Percentiles rank a stretch among this genome's conserved stretches.
These are phyloP conservation scores for Glebionis coronaria DNA, from an alignment of 129 eudicot species.

Conservation along the genomic window DNA sequence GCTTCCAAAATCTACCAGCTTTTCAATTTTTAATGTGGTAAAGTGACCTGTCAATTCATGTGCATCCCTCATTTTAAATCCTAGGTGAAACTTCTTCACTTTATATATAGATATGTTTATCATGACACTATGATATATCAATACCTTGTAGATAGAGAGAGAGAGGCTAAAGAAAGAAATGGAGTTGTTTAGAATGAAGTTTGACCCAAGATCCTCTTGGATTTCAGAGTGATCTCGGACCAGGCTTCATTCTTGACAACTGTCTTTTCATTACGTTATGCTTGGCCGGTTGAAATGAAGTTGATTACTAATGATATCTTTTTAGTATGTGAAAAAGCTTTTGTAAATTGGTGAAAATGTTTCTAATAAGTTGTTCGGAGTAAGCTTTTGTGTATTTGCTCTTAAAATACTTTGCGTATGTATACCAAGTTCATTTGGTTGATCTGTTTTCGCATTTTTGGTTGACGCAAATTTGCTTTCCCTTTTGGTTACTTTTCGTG, in stretches of 20 bases:
- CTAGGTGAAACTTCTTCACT: background rate
- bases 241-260: constrained; percentile 85
- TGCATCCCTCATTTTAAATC: constrained; percentile 36
- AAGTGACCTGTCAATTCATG: constrained; percentile 67
- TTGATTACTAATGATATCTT: background rate
- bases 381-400: background rate
- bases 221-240: constrained; percentile 54
- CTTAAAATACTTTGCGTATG: background rate
- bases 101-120: constrained; percentile 22
- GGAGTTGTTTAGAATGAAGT: constrained; percentile 74
- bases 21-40: constrained; percentile 38
- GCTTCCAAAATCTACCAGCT: constrained; percentile 55
- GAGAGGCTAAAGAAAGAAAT: constrained; percentile 28
- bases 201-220: constrained; percentile 59
- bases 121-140: constrained; percentile 21
- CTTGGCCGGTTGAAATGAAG: background rate
- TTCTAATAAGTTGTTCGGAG: background rate
- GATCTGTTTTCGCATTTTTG: background rate
- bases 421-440: background rate
- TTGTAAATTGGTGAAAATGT: background rate
- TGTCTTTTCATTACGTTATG: constrained; percentile 19
- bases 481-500: too few relatives aligned
- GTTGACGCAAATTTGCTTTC: background rate
- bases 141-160: too few relatives aligned
- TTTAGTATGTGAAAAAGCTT: background rate